Percentiles rank a stretch among this genome's conserved stretches.
phyloP scores from a whole-genome alignment of 2,329 filamentous ascomycete species.

The Botrytis aclada region DNA sequence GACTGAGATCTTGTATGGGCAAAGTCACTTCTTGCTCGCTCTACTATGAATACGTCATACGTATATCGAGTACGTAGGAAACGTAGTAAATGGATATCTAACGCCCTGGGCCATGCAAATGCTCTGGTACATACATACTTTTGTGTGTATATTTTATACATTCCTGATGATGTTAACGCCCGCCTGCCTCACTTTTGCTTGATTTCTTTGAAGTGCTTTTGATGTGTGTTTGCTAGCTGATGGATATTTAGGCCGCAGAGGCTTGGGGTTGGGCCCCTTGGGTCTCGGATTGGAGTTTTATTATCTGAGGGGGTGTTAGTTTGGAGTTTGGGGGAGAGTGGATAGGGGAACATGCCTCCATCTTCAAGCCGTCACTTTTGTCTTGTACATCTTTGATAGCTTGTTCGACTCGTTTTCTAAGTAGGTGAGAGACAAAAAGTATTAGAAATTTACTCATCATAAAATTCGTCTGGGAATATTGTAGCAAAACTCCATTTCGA shows the following conservation, averaged over 20 bases:
- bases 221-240: not conserved
- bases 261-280: conserved; percentile 9
- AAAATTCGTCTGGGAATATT: not conserved
- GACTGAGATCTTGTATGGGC: not conserved
- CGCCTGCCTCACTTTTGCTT: not conserved
- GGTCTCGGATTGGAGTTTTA: conserved; percentile 17
- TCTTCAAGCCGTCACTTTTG: conserved; percentile 62
- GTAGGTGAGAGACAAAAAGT: not conserved
- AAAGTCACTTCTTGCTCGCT: not conserved
- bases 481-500: not conserved
- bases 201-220: not conserved
- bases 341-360: conserved; percentile 51
- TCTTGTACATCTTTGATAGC: conserved; percentile 63
- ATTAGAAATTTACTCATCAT: not conserved
- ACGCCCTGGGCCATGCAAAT: conserved; percentile 6
- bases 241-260: not conserved
- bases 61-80: not conserved
- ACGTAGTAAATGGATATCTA: not conserved
- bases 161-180: conserved; percentile 4
- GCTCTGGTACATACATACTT: conserved; percentile 1
- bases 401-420: conserved; percentile 62
- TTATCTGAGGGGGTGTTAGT: conserved; percentile 12
- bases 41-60: not conserved
- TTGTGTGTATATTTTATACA: conserved; percentile 3
- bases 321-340: not conserved